Evolutionary conservation across 1,139 yeast species (phyloP).

Genomic region (Tardiomyces digboiensis): DNA sequence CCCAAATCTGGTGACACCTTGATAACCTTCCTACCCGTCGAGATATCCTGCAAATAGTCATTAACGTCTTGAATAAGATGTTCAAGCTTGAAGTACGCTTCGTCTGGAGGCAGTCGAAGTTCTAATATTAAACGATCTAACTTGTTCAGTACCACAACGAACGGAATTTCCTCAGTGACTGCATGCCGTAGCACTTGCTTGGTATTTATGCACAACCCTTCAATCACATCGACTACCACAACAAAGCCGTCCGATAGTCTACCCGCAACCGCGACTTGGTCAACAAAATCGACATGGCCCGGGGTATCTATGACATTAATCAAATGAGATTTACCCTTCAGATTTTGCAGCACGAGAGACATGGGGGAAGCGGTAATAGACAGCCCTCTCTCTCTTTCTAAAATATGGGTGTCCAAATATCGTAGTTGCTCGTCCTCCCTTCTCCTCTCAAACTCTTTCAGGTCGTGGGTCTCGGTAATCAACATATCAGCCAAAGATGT

Average conservation of each 20-base stretch:
- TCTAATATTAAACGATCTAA: conserved; percentile 77
- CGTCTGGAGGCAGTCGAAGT: conserved; percentile 61
- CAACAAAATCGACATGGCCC: conserved; percentile 79
- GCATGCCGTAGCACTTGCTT: conserved; percentile 41
- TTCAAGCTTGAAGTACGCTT: conserved; percentile 60
- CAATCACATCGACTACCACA: conserved; percentile 74
- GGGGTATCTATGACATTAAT: conserved; percentile 77
- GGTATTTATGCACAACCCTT: conserved; percentile 59
- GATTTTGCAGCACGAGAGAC: conserved; percentile 49
- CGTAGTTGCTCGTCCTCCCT: conserved; percentile 36
- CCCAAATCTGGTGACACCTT: neutral
- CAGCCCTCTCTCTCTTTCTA: conserved; percentile 65
- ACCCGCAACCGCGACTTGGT: conserved; percentile 55
- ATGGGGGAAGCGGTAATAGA: conserved; percentile 58
- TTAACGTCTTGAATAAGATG: conserved; percentile 58
- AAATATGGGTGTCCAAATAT: conserved; percentile 59
- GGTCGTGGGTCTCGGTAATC: conserved; percentile 50
- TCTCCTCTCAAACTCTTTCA: conserved; percentile 3
- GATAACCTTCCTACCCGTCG: conserved; percentile 42
- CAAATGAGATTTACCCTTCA: conserved; percentile 45
- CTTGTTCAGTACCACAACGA: conserved; percentile 66
- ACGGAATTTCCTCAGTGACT: conserved; percentile 37
- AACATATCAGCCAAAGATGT: conserved; percentile 69
- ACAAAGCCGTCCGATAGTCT: conserved; percentile 56
- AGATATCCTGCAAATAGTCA: conserved; percentile 33